Percentiles rank a stretch among this genome's conserved stretches.
These are phyloP conservation scores for Suillus variegatus DNA, from an alignment of 768 basidiomycete species.

Conservation along the genomic window DNA sequence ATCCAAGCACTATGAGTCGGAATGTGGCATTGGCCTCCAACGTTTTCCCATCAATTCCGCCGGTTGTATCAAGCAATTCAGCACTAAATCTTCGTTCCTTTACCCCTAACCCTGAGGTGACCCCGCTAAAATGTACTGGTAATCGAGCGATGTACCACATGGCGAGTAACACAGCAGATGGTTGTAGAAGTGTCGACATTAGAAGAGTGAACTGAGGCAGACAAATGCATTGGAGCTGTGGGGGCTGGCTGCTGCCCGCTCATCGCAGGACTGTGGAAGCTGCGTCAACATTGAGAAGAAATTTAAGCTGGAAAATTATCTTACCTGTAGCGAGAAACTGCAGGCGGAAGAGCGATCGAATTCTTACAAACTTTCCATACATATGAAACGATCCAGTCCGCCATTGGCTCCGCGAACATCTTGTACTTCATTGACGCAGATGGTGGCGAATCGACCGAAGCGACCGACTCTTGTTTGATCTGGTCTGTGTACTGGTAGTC, in stretches of 20 bases:
- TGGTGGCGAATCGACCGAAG: constrained; percentile 36
- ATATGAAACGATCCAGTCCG: constrained; percentile 78
- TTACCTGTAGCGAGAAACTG: constrained; percentile 57
- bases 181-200: constrained; percentile 78
- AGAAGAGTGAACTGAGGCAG: constrained; percentile 69
- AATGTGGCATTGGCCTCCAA: constrained; percentile 66
- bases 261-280: constrained; percentile 25
- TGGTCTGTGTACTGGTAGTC: constrained; percentile 6
- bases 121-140: constrained; percentile 64
- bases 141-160: constrained; percentile 82
- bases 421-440: constrained; percentile 59
- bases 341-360: constrained; percentile 58
- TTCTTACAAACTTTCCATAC: constrained; percentile 84
- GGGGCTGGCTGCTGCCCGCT: constrained; percentile 33
- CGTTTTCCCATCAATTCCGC: constrained; percentile 44
- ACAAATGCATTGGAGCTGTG: constrained; percentile 45
- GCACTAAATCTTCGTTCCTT: constrained; percentile 67
- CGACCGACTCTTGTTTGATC: constrained; percentile 30
- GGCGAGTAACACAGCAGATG: constrained; percentile 76
- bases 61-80: constrained; percentile 53
- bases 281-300: constrained; percentile 16
- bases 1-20: constrained; percentile 74
- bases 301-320: constrained; percentile 26
- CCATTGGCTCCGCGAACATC: constrained; percentile 73
- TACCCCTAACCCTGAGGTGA: constrained; percentile 49